Evolutionary conservation across 1,284 basidiomycete species (phyloP).

Genomic region (Ganoderma lucidum): DNA sequence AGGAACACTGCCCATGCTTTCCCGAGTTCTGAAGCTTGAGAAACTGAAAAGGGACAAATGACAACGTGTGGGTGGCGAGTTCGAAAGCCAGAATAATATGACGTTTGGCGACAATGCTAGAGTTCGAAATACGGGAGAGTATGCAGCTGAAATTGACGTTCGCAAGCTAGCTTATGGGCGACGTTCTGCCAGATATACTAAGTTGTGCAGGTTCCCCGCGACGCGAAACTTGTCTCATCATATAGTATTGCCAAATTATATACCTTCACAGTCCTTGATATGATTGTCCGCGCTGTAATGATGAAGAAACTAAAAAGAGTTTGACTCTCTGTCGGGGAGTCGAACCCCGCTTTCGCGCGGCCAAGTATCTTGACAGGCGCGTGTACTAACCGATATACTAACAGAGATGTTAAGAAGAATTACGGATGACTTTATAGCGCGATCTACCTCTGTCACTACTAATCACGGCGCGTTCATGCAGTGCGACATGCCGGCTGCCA

Average conservation of each 20-base stretch:
- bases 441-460: not conserved
- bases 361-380: conserved; percentile 1
- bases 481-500: not conserved
- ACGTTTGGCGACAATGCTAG: too few relatives aligned
- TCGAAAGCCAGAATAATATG: too few relatives aligned
- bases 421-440: not conserved
- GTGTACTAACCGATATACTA: conserved; percentile 18
- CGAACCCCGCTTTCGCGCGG: conserved; percentile 53
- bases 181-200: not conserved
- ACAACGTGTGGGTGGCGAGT: not conserved
- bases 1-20: not conserved
- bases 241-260: too few relatives aligned
- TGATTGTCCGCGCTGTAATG: not conserved
- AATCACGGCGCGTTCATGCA: not conserved
- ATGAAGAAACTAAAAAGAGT: too few relatives aligned
- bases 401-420: not conserved
- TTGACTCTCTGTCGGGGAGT: conserved; percentile 50
- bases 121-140: too few relatives aligned
- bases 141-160: not conserved
- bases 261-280: not conserved
- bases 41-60: not conserved
- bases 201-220: too few relatives aligned
- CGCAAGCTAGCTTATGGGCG: not conserved
- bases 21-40: not conserved
- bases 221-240: too few relatives aligned